Evolutionary conservation across 352 stramenopile species (phyloP), one percentile per base, ranked within the genome.

Genomic region (Phytopythium helicoides): DNA sequence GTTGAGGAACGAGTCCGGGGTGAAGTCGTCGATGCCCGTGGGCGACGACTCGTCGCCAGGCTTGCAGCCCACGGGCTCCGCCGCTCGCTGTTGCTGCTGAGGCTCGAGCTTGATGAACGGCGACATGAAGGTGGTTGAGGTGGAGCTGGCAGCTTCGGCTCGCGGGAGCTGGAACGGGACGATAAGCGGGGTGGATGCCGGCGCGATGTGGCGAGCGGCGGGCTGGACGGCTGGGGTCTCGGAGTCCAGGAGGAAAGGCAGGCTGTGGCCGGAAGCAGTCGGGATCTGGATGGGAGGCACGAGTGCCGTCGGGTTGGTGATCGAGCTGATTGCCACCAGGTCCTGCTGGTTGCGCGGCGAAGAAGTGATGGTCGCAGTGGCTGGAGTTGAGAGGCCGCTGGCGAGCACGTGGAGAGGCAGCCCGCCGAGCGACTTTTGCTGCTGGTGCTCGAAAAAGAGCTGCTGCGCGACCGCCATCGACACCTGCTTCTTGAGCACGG

Each of bases 401-500:
- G 39, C 34, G 1, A 71, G 36, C 51, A 68, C 33, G 45, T 72
- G 62, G 33, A 76, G 48, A 15, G 64, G 65, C 36, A 83, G 71
- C 39, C 77, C 62, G 6, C 65, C 78, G 2, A 88, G 51, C 34
- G 68, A 77, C 56, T 91, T 91, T 37, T 88, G 80, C 41, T 92
- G 78, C 53, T 89, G 78, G 62, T 92, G 76, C 60, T 88, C 78
- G 61, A 71, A 86, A 49, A 89, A 92, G 52, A 89, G 76, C 60
- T 89, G 78, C 44, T 92, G 78, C 6, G 81, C 78, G 28, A 92
- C 78, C 0, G 78, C 79, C 74, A 92, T 86, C 3, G 75, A 87
- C 25, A 89, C 79, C 40, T 93, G 80, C 47, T 89, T 86, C 65
- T 93, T 93, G 35, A 91, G 61, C 51, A 93, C 71, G 5, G 82